phyloP scores from a whole-genome alignment of 371 early-diverging fungal genomes.

The Capniomyces stellatus region DNA sequence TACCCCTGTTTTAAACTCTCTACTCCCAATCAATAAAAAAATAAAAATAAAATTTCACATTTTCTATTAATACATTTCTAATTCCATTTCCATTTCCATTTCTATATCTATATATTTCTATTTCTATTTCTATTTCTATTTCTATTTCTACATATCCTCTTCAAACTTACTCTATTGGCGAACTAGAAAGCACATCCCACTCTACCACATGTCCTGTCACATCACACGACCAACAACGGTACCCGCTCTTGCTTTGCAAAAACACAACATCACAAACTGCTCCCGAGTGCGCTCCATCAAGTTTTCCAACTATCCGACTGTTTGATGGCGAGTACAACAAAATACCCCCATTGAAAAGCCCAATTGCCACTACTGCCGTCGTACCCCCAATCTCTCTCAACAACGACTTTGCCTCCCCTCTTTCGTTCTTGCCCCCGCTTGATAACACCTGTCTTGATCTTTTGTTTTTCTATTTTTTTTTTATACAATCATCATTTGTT shows the following conservation, averaged over 20 bases:
- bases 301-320: slow-evolving; percentile 6
- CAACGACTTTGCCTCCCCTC: neutral
- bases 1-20: slow-evolving; percentile 10
- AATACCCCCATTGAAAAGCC: slow-evolving; percentile 8
- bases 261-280: slow-evolving; percentile 7
- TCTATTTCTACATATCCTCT: too few relatives aligned
- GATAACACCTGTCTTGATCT: too few relatives aligned
- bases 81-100: too few relatives aligned
- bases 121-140: too few relatives aligned
- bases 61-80: too few relatives aligned
- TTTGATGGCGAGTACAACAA: slow-evolving; percentile 22
- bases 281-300: slow-evolving; percentile 6
- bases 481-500: too few relatives aligned
- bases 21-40: neutral
- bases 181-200: slow-evolving; percentile 10
- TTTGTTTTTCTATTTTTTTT: neutral
- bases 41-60: too few relatives aligned
- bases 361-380: slow-evolving; percentile 5
- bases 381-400: neutral
- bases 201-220: slow-evolving; percentile 8
- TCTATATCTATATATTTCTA: too few relatives aligned
- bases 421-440: too few relatives aligned
- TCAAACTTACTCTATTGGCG: neutral
- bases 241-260: neutral
- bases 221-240: slow-evolving; percentile 12